Percentiles rank a stretch among this genome's conserved stretches.
These are phyloP conservation scores for Tilletiopsis washingtonensis DNA, from an alignment of 1,284 basidiomycete species.

Conservation along the genomic window DNA sequence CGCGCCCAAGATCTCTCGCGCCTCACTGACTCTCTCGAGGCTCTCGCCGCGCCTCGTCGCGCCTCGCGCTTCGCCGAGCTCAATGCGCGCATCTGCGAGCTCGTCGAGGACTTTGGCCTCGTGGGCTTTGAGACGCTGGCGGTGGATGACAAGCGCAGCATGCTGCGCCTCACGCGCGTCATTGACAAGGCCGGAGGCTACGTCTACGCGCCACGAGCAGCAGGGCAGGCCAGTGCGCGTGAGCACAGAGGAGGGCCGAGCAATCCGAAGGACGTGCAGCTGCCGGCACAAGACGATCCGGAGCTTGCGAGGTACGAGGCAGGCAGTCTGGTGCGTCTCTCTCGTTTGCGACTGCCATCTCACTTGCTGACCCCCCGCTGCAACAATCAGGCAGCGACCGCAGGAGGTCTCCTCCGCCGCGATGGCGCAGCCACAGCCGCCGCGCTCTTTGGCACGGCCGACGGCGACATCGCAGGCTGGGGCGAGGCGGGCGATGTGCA, in stretches of 20 bases:
- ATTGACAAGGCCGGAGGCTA: constrained; percentile 45
- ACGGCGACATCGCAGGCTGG: constrained; percentile 33
- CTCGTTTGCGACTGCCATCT: too few species aligned
- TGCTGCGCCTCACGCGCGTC: constrained; percentile 37
- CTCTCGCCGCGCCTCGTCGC: constrained; percentile 3
- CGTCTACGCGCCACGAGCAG: constrained; percentile 23
- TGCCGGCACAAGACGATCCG: too few species aligned
- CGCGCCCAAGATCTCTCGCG: constrained; percentile 93
- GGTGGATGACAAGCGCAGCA: constrained; percentile 40
- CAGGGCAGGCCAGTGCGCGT: background rate
- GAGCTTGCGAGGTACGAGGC: constrained; percentile 12
- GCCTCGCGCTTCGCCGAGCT: constrained; percentile 48
- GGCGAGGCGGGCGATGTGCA: constrained; percentile 34
- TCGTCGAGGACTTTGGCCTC: constrained; percentile 88
- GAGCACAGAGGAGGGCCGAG: background rate
- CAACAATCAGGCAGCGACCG: too few species aligned
- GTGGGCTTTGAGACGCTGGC: constrained; percentile 96
- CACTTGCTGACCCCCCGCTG: too few species aligned
- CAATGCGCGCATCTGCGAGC: constrained; percentile 79
- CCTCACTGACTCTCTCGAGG: constrained; percentile 64
- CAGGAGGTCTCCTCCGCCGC: constrained; percentile 4
- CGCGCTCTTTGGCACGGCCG: constrained; percentile 31
- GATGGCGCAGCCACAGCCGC: constrained; percentile 21
- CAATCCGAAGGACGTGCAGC: constrained; percentile 3
- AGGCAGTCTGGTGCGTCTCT: constrained; percentile 10